Conservation (phyloP, 495 filamentous ascomycete species). For the Aspergillus leporis region DNA sequence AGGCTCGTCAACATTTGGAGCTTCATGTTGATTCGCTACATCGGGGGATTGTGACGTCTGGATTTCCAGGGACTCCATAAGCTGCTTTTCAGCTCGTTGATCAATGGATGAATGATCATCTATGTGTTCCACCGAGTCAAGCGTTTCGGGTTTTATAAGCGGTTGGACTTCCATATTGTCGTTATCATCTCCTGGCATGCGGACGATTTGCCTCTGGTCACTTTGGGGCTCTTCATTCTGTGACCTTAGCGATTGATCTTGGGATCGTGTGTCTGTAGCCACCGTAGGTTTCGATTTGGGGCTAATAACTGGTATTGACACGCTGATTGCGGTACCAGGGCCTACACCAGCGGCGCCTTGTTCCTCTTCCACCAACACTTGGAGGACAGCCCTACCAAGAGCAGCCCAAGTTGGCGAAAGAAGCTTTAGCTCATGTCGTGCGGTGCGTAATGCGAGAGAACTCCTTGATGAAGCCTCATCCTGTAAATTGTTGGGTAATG, state of each 20-base stretch:
- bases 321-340: slow-evolving; percentile 39
- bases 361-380: slow-evolving; percentile 47
- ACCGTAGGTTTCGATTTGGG: slow-evolving; percentile 19
- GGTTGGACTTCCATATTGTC: slow-evolving; percentile 10
- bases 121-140: slow-evolving; percentile 19
- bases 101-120: slow-evolving; percentile 46
- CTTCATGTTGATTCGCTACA: slow-evolving; percentile 22
- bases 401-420: slow-evolving; percentile 50
- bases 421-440: slow-evolving; percentile 34
- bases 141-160: slow-evolving; percentile 15
- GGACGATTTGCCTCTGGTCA: slow-evolving; percentile 17
- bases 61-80: slow-evolving; percentile 42
- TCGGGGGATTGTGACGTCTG: slow-evolving; percentile 31
- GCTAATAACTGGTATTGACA: slow-evolving; percentile 36
- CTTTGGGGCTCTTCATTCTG: slow-evolving; percentile 15
- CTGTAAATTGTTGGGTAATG: slow-evolving; percentile 42
- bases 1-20: slow-evolving; percentile 27
- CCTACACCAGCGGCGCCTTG: slow-evolving; percentile 31
- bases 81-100: slow-evolving; percentile 43
- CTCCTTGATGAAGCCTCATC: slow-evolving; percentile 27
- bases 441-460: slow-evolving; percentile 31
- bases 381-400: slow-evolving; percentile 58
- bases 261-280: slow-evolving; percentile 14
- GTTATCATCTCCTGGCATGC: slow-evolving; percentile 16
- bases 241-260: slow-evolving; percentile 14